Evolutionary conservation across 257 asterid species (phyloP), one percentile per base, ranked within the genome.

Genomic region (Thymus mandschuricus): DNA sequence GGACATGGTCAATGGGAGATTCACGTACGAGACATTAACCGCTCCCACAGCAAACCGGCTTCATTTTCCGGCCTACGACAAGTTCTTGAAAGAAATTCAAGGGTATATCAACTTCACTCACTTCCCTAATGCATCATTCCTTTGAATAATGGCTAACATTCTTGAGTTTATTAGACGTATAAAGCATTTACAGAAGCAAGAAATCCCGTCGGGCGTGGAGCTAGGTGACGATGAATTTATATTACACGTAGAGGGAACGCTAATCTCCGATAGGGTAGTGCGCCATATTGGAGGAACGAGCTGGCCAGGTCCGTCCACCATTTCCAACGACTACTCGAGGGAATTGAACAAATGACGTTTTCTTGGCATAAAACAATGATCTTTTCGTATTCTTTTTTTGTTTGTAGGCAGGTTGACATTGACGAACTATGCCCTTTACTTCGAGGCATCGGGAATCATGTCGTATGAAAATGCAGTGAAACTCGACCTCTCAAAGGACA

Each of bases 221-320:
- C 66, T 91, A 27, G 86, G 65, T 4, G 96, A 86, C 52, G 95
- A 91, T 71, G 97, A 93, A 75, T 84, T 86, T 64, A 86, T 93
- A 70, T 77, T 93, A 68, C 96, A 93, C 7, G 97, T 93, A 8
- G 97, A 93, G 79, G 98, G 98, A 30, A 93, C 96, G 44, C 88
- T 84, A 49, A 80, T 86, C 73, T 81, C 96, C 1, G 89, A 89
- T 50, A 85, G 98, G 85, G 92, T 91, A 49, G 89, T 93, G 61
- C 96, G 98, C 38, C 98, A 93, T 57, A 93, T 93, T 12, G 95
- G 96, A n/a, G 96, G 96, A 77, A 86, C 96, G 60, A 91, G 97
- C 69, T 91, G 97, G 97, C 96, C 96, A 21, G 98, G 98, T 93
- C 30, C 13, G 86, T 75, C 28, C 27, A 4, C 64, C 21, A 38